Evolutionary conservation across 176 grass and related monocot genomes (phyloP).

Genomic region (Lolium perenne): DNA sequence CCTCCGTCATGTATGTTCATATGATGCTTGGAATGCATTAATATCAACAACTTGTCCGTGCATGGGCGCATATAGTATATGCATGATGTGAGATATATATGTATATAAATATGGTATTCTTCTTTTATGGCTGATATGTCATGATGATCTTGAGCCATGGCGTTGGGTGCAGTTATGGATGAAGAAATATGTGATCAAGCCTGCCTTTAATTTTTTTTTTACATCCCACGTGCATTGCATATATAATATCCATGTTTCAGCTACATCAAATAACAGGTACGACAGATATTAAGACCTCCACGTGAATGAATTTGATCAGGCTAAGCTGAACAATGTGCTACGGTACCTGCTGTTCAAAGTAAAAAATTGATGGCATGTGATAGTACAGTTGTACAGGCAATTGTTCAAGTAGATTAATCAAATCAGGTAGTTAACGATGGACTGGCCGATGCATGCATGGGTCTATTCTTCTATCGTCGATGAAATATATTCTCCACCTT

Average conservation of each 20-base stretch:
- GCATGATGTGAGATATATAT: neutral
- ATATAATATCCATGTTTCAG: neutral
- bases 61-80: neutral
- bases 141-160: neutral
- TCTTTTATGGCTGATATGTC: neutral
- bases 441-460: neutral
- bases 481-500: neutral
- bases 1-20: neutral
- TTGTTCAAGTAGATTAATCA: neutral
- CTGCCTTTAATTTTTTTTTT: neutral
- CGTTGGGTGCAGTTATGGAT: conserved; percentile 12
- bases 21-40: neutral
- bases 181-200: neutral
- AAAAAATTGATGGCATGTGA: neutral
- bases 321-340: neutral
- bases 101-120: too few relatives aligned
- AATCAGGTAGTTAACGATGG: neutral
- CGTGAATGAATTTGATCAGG: neutral
- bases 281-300: neutral
- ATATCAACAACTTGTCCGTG: conserved; percentile 6
- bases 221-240: neutral
- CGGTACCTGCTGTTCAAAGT: neutral
- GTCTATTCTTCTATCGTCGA: neutral
- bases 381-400: neutral
- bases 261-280: neutral